A percentile compares a stretch with the other conserved stretches of the same genome.
phyloP scores from a whole-genome alignment of 495 filamentous ascomycete genomes.

The Friedmanniomyces endolithicus region DNA sequence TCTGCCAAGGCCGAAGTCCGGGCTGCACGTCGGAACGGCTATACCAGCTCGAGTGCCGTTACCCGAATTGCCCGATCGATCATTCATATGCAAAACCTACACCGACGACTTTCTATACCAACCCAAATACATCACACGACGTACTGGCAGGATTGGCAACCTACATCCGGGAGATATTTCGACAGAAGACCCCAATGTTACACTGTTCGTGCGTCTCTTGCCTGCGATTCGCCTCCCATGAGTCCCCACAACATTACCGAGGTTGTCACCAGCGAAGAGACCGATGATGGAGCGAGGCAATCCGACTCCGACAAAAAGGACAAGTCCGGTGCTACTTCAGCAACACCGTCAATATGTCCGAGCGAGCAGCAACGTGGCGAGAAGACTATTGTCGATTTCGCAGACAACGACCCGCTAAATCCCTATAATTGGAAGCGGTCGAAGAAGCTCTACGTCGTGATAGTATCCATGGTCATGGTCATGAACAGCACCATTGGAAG shows the following conservation, averaged over 20 bases:
- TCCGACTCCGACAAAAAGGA: constrained; percentile 20
- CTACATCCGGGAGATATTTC: no score
- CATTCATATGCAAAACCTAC: not conserved
- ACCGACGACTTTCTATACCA: not conserved
- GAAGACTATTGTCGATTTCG: constrained; percentile 20
- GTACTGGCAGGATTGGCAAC: no score
- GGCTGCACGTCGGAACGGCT: not conserved
- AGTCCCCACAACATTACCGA: not conserved
- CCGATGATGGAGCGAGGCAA: constrained; percentile 18
- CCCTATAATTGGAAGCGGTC: constrained; percentile 31
- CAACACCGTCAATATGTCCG: constrained; percentile 4
- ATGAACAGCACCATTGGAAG: constrained; percentile 65
- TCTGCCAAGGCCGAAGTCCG: not conserved
- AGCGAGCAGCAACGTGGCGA: not conserved
- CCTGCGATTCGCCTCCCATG: not conserved
- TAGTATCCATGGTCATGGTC: constrained; percentile 49
- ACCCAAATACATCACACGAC: not conserved
- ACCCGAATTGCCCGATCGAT: not conserved
- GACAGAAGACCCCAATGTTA: not conserved
- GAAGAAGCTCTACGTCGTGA: constrained; percentile 46
- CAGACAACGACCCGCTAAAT: constrained; percentile 21
- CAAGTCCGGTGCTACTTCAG: constrained; percentile 13
- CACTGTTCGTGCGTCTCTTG: not conserved
- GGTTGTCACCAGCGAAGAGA: not conserved
- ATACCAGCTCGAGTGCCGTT: not conserved